Base-by-base conservation (phyloP, 2,329 filamentous ascomycete species). In the Helminthosporium solani region DNA sequence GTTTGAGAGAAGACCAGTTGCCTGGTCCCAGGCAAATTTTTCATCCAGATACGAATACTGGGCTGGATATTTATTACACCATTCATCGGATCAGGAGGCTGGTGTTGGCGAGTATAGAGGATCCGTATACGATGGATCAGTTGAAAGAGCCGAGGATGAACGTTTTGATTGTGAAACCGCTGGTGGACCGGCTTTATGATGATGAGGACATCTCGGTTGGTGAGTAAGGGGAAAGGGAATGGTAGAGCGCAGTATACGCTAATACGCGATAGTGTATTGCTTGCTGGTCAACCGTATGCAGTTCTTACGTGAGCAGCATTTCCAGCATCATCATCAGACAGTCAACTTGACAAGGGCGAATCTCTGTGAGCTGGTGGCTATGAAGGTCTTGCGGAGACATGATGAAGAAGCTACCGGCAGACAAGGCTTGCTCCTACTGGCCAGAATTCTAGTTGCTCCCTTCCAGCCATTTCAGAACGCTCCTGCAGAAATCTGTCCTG, bases 381-480 rank as follows among this genome's bases (percentile, higher is more conserved):
- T 83, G 47, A 84, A 88, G 49, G 85, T 95, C 36, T 73, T 94
- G 43, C 79, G 89, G 28, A 84, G 87, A 42, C 90, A 88, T 60
- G 85, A 88, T 56, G 88, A 94, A 70, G 85, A 90, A 57, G 83
- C 88, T 47, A 80, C 83, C 12, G 87, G 86, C 4, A 76, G 83
- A 0, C 77, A 84, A 20, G 87, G 88, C 1, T 77, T 94, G 11
- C 74, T 94, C 3, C 74, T 89, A 18, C 77, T 94, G 5, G 83
- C 88, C 5, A 87, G 91, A 57, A 86, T 94, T 25, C 79, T 94
- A 16, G 86, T 95, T 12, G 87, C 88, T 14, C 87, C 87, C 12
- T 94, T 95, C 59, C 86, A 90, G 59, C 88, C 89, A 1, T 94
- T 94, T 58, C 88, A 94, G 70, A 88, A 88, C 55, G 88, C 88